Base-by-base conservation (phyloP, 1,284 basidiomycete genomes). In the Cryptococcus amylolentus region DNA sequence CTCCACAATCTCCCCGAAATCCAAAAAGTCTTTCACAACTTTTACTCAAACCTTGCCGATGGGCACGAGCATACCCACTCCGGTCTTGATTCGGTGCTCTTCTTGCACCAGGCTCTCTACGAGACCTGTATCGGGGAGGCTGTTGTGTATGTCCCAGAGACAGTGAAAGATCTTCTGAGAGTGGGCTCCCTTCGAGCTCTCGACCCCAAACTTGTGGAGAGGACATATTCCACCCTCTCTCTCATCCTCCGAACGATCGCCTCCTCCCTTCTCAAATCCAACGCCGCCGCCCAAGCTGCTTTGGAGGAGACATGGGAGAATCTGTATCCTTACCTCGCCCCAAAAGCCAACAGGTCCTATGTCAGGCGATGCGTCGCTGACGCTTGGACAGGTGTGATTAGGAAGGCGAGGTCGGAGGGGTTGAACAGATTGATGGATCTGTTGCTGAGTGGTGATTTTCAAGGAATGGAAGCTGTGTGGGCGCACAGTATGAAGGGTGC, bases 1-100 rank as follows among this genome's bases (percentile, higher is more conserved):
- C 78, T 95, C 10, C 87, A 89, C 66, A 88, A 93, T 70, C 88
- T 88, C 82, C 79, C 80, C 53, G 81, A 86, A 14, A 81, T 93
- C 5, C 63, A 68, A 28, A 50, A 61, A 5, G 60, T 60, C 23
- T 73, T 79, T 56, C 57, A 63, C n/a, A 57, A 65, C 12, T 82
- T 88, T 49, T 81, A 92, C 49, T 77, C 81, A 1, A 49, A 56
- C 23, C 55, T 73, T 27, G 9, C 65, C 42, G 60, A 67, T 35
- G 68, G 71, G 18, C 35, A 68, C 46, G 65, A 72, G 42, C 57
- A 71, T 52, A 55, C 55, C 38, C 65, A 75, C 52, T 76, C 74
- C 0, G 75, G 75, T 23, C 67, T 78, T 18, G 68, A 72, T 44
- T 72, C 73, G 9, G 71, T 62, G 3, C 63, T 77, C 3, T 65